These are phyloP conservation scores for Termitomyces sp. DNA, from an alignment of 768 basidiomycete species.

Conservation along the genomic window DNA sequence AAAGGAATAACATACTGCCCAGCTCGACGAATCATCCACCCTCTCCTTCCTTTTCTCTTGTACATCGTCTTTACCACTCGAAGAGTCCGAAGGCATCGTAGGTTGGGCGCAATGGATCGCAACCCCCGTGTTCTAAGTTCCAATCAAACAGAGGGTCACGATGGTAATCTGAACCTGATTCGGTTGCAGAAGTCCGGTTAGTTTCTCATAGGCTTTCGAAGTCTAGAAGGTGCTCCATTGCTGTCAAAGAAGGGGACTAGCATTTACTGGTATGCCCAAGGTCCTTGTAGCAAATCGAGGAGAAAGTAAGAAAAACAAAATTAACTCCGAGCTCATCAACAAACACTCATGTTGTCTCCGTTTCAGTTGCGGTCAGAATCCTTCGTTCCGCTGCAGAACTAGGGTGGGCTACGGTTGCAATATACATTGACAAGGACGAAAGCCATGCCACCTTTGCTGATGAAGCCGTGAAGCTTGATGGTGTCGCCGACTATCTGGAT, in stretches of 20 bases:
- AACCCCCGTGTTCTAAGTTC: neutral
- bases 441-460: slow-evolving; percentile 80
- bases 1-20: slow-evolving; percentile 23
- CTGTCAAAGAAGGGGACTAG: neutral
- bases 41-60: neutral
- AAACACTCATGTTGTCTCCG: slow-evolving; percentile 8
- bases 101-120: neutral
- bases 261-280: slow-evolving; percentile 41
- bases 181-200: slow-evolving; percentile 27
- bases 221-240: neutral
- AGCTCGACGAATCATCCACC: slow-evolving; percentile 22
- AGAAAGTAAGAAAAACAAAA: slow-evolving; percentile 42
- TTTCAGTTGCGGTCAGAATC: slow-evolving; percentile 82
- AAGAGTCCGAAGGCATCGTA: slow-evolving; percentile 26
- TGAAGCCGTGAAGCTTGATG: slow-evolving; percentile 84
- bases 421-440: slow-evolving; percentile 83
- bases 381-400: slow-evolving; percentile 61
- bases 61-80: neutral
- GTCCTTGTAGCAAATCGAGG: slow-evolving; percentile 76
- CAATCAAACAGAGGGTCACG: neutral
- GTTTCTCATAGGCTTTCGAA: slow-evolving; percentile 3
- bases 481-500: slow-evolving; percentile 44
- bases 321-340: slow-evolving; percentile 22
- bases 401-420: slow-evolving; percentile 77
- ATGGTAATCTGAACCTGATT: slow-evolving; percentile 9